Evolutionary conservation across 148 eudicot species (phyloP).

Genomic region (Talinum fruticosum): DNA sequence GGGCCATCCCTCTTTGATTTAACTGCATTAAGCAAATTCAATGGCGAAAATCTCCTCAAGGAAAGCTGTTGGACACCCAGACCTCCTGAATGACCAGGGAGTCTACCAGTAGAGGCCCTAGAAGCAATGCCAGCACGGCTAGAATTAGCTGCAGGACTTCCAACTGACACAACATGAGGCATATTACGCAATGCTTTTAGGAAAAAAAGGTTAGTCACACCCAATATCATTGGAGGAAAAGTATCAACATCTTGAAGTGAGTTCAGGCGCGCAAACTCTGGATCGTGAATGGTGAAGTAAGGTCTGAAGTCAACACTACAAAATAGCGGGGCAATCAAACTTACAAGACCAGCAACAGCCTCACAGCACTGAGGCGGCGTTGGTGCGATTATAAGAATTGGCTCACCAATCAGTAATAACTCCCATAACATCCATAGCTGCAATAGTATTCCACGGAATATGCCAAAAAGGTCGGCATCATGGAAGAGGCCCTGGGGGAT

Average conservation of each 20-base stretch:
- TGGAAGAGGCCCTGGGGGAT: slow-evolving; percentile 89
- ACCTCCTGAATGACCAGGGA: slow-evolving; percentile 49
- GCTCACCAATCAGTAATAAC: slow-evolving; percentile 85
- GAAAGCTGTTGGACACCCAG: slow-evolving; percentile 54
- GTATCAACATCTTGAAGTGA: slow-evolving; percentile 60
- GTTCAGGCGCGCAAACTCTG: slow-evolving; percentile 69
- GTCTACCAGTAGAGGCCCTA: slow-evolving; percentile 46
- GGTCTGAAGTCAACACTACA: slow-evolving; percentile 94
- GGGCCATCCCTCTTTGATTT: slow-evolving; percentile 93
- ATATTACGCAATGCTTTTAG: slow-evolving; percentile 79
- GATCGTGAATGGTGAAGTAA: slow-evolving; percentile 95
- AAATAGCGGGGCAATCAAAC: slow-evolving; percentile 87
- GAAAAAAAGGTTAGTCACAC: slow-evolving; percentile 91
- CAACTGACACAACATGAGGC: slow-evolving; percentile 86
- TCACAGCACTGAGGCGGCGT: slow-evolving; percentile 96
- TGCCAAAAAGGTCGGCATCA: slow-evolving; percentile 91
- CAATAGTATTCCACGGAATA: slow-evolving; percentile 73
- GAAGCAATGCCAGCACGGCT: slow-evolving; percentile 45
- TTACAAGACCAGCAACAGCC: slow-evolving; percentile 91
- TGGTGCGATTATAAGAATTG: slow-evolving; percentile 89
- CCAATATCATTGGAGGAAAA: slow-evolving; percentile 87
- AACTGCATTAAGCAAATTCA: slow-evolving; percentile 76
- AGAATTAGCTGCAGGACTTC: slow-evolving; percentile 65
- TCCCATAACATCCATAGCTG: slow-evolving; percentile 97
- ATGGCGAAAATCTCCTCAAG: slow-evolving; percentile 76